phyloP scores from a whole-genome alignment of 768 basidiomycete genomes.

The Pisolithus albus region DNA sequence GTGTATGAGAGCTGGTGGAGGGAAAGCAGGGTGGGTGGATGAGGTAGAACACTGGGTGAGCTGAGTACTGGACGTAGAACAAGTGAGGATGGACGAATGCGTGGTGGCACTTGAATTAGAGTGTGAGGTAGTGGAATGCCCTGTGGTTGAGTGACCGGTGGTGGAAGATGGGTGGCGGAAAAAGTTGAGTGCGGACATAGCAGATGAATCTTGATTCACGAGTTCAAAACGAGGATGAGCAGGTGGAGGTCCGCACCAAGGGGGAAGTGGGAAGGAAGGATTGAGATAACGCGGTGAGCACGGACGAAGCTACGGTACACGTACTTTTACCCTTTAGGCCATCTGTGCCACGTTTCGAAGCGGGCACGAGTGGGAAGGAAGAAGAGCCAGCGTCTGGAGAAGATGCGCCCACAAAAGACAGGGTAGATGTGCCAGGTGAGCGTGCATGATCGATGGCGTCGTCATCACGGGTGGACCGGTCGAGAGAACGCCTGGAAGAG shows the following conservation, averaged over 20 bases:
- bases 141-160: background rate
- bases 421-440: slow-evolving; percentile 5
- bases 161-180: slow-evolving; percentile 1
- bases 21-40: background rate
- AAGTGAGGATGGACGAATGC: background rate
- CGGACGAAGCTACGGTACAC: background rate
- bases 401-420: slow-evolving; percentile 8
- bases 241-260: too few species aligned
- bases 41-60: background rate
- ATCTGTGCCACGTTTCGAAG: background rate
- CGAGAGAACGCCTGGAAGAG: slow-evolving; percentile 19
- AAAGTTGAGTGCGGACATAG: slow-evolving; percentile 6
- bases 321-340: background rate
- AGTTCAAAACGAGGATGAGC: slow-evolving; percentile 3
- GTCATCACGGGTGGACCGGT: slow-evolving; percentile 7
- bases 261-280: background rate
- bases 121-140: slow-evolving; percentile 1
- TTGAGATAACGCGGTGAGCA: background rate
- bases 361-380: slow-evolving; percentile 12
- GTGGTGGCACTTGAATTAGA: background rate
- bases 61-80: background rate
- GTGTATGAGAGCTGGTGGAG: slow-evolving; percentile 18
- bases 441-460: background rate
- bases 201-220: slow-evolving; percentile 8
- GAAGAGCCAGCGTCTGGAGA: slow-evolving; percentile 19